phyloP scores from a whole-genome alignment of 352 stramenopile species.

The Phytophthora agathidicida region DNA sequence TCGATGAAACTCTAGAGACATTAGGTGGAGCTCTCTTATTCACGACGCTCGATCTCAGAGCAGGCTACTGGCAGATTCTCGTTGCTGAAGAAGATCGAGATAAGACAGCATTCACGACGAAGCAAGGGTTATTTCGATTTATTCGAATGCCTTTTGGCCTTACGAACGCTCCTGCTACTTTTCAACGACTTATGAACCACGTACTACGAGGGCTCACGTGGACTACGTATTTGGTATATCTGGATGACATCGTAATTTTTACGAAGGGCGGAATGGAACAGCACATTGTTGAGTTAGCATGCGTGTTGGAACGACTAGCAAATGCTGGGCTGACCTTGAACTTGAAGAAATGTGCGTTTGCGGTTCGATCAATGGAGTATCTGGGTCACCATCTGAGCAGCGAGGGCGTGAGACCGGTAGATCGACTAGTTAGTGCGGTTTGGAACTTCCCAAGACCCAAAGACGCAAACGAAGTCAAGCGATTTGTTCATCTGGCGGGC shows the following conservation, averaged over 20 bases:
- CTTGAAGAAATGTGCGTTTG: conserved; percentile 28
- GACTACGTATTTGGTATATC: conserved; percentile 27
- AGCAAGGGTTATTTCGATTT: conserved; percentile 22
- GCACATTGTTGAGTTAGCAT: conserved; percentile 21
- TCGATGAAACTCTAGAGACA: no score
- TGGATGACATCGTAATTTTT: conserved; percentile 34
- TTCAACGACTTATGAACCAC: conserved; percentile 33
- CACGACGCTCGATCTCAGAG: no score
- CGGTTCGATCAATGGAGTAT: conserved; percentile 17
- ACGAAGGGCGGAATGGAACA: no score
- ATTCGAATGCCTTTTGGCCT: no score
- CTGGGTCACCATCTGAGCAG: neutral
- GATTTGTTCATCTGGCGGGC: conserved; percentile 10
- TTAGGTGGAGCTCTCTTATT: no score
- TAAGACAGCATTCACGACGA: conserved; percentile 27
- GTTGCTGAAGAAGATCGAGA: conserved; percentile 6
- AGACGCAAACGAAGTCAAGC: neutral
- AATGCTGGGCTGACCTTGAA: conserved; percentile 25
- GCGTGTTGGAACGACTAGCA: conserved; percentile 19
- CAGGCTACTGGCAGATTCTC: conserved; percentile 18
- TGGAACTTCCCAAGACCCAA: neutral
- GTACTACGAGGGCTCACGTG: conserved; percentile 21
- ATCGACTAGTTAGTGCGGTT: neutral
- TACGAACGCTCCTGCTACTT: conserved; percentile 24
- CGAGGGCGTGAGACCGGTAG: neutral